Conservation (phyloP, 1,284 basidiomycete species). For the Microbotryum scabiosae region DNA sequence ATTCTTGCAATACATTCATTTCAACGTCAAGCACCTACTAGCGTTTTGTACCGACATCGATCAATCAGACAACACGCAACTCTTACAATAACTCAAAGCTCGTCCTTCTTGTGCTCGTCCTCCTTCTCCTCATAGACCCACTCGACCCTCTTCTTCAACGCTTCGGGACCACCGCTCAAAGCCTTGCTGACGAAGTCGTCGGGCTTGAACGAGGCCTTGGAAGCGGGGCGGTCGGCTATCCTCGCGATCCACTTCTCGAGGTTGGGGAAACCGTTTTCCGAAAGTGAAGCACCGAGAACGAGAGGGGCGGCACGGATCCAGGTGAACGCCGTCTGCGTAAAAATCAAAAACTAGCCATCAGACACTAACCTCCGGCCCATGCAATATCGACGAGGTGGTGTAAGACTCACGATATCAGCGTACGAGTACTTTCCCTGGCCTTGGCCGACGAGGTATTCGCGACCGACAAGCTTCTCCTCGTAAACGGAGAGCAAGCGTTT, state of each 20-base stretch:
- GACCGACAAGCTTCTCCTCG: conserved; percentile 53
- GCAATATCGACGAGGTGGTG: conserved; percentile 16
- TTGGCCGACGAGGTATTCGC: conserved; percentile 56
- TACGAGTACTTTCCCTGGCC: conserved; percentile 55
- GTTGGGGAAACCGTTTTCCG: conserved; percentile 46
- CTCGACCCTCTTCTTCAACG: conserved; percentile 7
- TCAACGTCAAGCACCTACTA: too few relatives aligned
- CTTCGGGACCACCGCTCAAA: conserved; percentile 12
- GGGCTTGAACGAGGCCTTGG: conserved; percentile 29
- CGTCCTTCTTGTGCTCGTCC: conserved; percentile 9
- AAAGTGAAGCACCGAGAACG: conserved; percentile 12
- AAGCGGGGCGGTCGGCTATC: conserved; percentile 44
- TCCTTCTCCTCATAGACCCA: conserved; percentile 14
- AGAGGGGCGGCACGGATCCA: conserved; percentile 19
- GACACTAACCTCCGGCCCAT: too few relatives aligned
- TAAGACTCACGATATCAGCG: conserved; percentile 49
- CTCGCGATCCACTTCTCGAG: conserved; percentile 49
- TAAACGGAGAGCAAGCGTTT: conserved; percentile 67
- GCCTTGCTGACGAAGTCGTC: conserved; percentile 12
- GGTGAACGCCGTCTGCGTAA: conserved; percentile 7
- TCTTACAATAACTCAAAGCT: conserved; percentile 2
- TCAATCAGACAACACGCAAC: too few relatives aligned
- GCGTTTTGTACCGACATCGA: too few relatives aligned
- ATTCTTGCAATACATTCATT: too few relatives aligned
- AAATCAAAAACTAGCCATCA: neutral